phyloP scores from a whole-genome alignment of 805 yeast genomes.

The Yamadazyma nakazawae region DNA sequence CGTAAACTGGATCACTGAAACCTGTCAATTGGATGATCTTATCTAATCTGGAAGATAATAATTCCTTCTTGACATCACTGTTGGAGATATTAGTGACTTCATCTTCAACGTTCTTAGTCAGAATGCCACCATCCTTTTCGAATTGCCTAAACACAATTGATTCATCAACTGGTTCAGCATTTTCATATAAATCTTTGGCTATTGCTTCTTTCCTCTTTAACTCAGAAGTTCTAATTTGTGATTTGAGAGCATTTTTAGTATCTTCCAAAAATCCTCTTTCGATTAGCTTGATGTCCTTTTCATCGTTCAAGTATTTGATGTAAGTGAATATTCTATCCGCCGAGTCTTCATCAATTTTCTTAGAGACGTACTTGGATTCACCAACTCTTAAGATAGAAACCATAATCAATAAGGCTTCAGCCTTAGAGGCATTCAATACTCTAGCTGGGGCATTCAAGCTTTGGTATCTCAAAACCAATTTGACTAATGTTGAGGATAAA shows the following conservation, averaged over 20 bases:
- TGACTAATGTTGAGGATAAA: constrained; percentile 81
- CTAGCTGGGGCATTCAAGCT: constrained; percentile 52
- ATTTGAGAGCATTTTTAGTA: constrained; percentile 78
- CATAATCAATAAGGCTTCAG: constrained; percentile 91
- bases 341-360: constrained; percentile 92
- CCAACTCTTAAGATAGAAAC: constrained; percentile 90
- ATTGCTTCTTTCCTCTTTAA: constrained; percentile 53
- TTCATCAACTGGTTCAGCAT: constrained; percentile 77
- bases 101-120: constrained; percentile 37
- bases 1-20: constrained; percentile 95
- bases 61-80: constrained; percentile 49
- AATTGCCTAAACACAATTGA: constrained; percentile 78
- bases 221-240: constrained; percentile 62
- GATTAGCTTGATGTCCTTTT: constrained; percentile 48
- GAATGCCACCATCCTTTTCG: constrained; percentile 32
- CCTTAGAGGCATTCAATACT: constrained; percentile 77
- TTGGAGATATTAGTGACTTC: constrained; percentile 56
- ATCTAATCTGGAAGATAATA: constrained; percentile 72
- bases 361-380: constrained; percentile 62
- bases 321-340: constrained; percentile 92
- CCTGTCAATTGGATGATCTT: constrained; percentile 96
- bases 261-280: constrained; percentile 80
- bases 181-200: constrained; percentile 55
- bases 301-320: constrained; percentile 73
- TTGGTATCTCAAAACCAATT: constrained; percentile 75